Evolutionary conservation across 148 eudicot species (phyloP).

Genomic region (Chenopodium berlandieri): DNA sequence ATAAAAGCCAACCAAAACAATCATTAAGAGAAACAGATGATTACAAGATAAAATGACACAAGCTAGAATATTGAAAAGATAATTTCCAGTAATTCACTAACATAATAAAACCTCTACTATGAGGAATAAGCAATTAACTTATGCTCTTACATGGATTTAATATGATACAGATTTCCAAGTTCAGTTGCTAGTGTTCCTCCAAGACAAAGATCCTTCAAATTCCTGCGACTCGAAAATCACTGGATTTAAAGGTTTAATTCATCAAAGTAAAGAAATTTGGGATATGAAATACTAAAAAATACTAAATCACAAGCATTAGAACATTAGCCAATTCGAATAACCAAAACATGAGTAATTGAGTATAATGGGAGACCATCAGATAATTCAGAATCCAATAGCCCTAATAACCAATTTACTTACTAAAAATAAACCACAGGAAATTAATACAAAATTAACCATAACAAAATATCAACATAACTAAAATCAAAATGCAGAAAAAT

Average conservation of each 20-base stretch:
- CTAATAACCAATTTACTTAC: not conserved
- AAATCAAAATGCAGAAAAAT: not conserved
- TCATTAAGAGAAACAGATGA: not conserved
- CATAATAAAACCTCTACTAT: not conserved
- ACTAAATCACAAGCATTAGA: not conserved
- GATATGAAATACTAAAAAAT: not conserved
- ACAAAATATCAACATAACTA: not conserved
- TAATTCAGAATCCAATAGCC: not conserved
- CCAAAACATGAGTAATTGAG: not conserved
- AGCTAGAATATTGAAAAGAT: not conserved
- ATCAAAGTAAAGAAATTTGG: no score
- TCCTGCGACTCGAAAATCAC: conserved; percentile 30
- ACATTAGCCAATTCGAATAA: not conserved
- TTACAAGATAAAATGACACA: not conserved
- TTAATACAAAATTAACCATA: not conserved
- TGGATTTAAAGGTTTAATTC: no score
- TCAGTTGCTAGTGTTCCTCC: conserved; percentile 54
- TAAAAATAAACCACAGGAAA: not conserved
- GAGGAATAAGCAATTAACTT: not conserved
- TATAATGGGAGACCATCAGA: not conserved
- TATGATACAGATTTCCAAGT: conserved; percentile 39
- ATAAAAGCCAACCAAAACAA: not conserved
- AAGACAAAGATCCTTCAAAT: conserved; percentile 52
- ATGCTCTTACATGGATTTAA: conserved; percentile 49
- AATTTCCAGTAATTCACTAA: not conserved